Evolutionary conservation across 352 stramenopile genomes (phyloP).

Genomic region (Blastocystis sp.): DNA sequence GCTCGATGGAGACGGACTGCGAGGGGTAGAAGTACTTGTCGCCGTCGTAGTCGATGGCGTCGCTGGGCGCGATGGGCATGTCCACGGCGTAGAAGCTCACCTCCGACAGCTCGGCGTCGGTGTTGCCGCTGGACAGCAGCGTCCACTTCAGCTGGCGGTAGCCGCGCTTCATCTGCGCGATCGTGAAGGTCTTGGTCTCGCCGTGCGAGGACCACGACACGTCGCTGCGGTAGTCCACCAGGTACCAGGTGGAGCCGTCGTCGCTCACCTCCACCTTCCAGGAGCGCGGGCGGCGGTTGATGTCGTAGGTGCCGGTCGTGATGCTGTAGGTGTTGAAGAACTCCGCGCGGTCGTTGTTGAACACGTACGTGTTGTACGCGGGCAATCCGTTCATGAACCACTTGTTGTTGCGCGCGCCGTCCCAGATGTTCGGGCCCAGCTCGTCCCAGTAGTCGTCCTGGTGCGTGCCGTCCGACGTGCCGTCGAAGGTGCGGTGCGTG

Average conservation of each 20-base stretch:
- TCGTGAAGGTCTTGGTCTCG: not conserved
- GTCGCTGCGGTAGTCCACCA: conserved; percentile 16
- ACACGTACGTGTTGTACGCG: not conserved
- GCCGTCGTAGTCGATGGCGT: too few species aligned
- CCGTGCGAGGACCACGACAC: not conserved
- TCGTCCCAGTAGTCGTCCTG: conserved; percentile 5
- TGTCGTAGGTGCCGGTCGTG: not conserved
- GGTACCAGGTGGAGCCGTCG: not conserved
- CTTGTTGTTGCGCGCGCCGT: conserved; percentile 15
- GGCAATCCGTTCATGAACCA: conserved; percentile 40
- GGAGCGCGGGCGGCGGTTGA: not conserved
- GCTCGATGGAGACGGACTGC: not conserved
- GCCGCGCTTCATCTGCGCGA: not conserved
- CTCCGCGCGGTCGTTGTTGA: conserved; percentile 24
- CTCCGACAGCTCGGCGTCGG: not conserved
- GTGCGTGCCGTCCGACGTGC: not conserved
- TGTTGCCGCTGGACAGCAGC: not conserved
- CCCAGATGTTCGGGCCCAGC: conserved; percentile 1
- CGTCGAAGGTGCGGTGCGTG: conserved; percentile 5
- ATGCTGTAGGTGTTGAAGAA: conserved; percentile 40
- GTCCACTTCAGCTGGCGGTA: not conserved
- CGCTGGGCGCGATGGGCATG: not conserved
- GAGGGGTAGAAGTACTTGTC: not conserved
- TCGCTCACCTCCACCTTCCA: conserved; percentile 20
- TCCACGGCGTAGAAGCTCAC: conserved; percentile 16